Evolutionary conservation across 768 basidiomycete species (phyloP).

Genomic region (Lyophyllum semitale): DNA sequence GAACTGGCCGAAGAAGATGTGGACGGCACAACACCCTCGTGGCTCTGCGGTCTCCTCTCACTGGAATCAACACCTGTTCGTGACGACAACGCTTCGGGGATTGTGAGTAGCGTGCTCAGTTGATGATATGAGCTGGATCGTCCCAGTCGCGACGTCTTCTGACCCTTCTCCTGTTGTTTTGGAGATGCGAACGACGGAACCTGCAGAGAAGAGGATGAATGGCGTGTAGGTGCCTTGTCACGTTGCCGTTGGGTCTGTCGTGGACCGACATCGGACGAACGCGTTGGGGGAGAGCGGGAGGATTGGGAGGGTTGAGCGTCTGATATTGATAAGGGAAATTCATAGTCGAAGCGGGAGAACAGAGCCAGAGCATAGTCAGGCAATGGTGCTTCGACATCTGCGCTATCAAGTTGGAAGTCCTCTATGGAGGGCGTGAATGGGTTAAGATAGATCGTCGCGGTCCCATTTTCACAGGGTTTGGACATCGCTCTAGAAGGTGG

Average conservation of each 20-base stretch:
- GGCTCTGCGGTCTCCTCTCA: neutral
- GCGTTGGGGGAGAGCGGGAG: neutral
- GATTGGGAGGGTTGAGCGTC: neutral
- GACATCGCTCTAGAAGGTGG: neutral
- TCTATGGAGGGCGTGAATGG: neutral
- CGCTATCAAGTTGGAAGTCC: conserved; percentile 1
- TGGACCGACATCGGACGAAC: neutral
- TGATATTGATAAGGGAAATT: conserved; percentile 3
- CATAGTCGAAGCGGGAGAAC: conserved; percentile 18
- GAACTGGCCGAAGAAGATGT: conserved; percentile 3
- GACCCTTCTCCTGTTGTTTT: neutral
- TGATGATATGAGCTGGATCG: conserved; percentile 5
- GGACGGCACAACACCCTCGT: neutral
- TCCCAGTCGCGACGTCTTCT: neutral
- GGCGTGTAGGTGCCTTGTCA: neutral
- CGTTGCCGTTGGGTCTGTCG: neutral
- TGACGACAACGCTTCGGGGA: conserved; percentile 16
- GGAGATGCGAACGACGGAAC: conserved; percentile 7
- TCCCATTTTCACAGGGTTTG: conserved; percentile 11
- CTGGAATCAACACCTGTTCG: conserved; percentile 9
- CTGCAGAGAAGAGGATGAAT: conserved; percentile 12
- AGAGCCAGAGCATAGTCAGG: conserved; percentile 23
- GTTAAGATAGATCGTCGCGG: conserved; percentile 16
- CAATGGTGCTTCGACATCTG: conserved; percentile 13
- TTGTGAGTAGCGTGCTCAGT: conserved; percentile 8